A percentile compares a stretch with the other conserved stretches of the same genome.
Conservation (phyloP, 352 stramenopile species). For the Globisporangium ultimum region DNA sequence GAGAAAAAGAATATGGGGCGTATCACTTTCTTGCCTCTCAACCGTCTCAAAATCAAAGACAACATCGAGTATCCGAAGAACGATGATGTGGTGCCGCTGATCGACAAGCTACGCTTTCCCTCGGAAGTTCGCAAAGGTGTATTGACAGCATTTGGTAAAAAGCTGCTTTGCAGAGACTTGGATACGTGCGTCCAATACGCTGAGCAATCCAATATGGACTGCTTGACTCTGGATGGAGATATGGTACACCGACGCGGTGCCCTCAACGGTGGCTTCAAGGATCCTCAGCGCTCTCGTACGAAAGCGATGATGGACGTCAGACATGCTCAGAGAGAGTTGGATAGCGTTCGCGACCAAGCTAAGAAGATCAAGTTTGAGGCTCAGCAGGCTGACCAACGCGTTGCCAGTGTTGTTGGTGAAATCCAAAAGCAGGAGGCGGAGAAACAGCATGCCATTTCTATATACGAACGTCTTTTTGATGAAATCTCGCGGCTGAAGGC, state of each 20-base stretch:
- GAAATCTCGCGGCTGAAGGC: slow-evolving; percentile 77
- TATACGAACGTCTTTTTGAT: slow-evolving; percentile 74
- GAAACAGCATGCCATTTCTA: slow-evolving; percentile 66
- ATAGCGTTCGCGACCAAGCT: slow-evolving; percentile 67
- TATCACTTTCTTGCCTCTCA: slow-evolving; percentile 97
- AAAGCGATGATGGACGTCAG: slow-evolving; percentile 85
- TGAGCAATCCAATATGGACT: slow-evolving; percentile 93
- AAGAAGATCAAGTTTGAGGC: slow-evolving; percentile 84
- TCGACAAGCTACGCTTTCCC: slow-evolving; percentile 85
- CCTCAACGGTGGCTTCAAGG: slow-evolving; percentile 96
- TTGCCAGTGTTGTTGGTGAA: slow-evolving; percentile 76
- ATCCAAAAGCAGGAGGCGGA: slow-evolving; percentile 84
- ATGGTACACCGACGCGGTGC: slow-evolving; percentile 95
- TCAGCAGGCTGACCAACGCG: slow-evolving; percentile 88
- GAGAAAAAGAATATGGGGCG: slow-evolving; percentile 93
- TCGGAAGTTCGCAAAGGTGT: slow-evolving; percentile 90
- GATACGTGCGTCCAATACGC: slow-evolving; percentile 84
- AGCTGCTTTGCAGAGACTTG: slow-evolving; percentile 94
- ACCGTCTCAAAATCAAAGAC: slow-evolving; percentile 89
- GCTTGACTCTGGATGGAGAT: slow-evolving; percentile 98
- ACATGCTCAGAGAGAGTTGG: slow-evolving; percentile 67
- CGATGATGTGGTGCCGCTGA: slow-evolving; percentile 80
- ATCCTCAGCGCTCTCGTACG: slow-evolving; percentile 76
- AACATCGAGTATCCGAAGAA: slow-evolving; percentile 62
- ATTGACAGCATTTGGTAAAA: slow-evolving; percentile 95